phyloP scores from a whole-genome alignment of 352 stramenopile species.

The Thraustochytrium sp. region DNA sequence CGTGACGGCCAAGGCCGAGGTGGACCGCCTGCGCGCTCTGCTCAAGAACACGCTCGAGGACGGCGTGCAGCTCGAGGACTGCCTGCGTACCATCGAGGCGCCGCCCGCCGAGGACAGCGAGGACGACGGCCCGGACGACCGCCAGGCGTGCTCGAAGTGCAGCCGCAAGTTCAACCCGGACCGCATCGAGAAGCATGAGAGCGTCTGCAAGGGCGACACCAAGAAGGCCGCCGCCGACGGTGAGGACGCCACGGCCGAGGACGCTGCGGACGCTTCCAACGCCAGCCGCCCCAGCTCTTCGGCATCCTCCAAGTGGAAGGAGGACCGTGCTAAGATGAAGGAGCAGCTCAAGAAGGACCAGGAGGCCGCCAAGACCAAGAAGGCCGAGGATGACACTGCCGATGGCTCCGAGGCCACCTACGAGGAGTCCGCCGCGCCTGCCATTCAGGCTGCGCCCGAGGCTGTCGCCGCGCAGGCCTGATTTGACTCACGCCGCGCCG shows the following conservation, averaged over 20 bases:
- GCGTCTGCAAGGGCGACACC: slow-evolving; percentile 43
- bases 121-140: slow-evolving; percentile 33
- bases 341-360: slow-evolving; percentile 40
- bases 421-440: not conserved
- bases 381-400: not conserved
- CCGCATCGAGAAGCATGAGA: slow-evolving; percentile 46
- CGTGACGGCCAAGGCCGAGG: slow-evolving; percentile 20
- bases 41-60: slow-evolving; percentile 31
- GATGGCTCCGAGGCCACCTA: not conserved
- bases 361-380: slow-evolving; percentile 5
- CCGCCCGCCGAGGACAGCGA: not conserved
- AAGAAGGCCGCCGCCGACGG: not conserved
- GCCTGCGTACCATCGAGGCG: not conserved
- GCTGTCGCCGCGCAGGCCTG: no score
- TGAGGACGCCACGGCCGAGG: not conserved
- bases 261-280: not conserved
- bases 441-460: not conserved
- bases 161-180: slow-evolving; percentile 47
- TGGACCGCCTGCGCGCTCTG: not conserved
- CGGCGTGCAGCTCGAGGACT: slow-evolving; percentile 5
- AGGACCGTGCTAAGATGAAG: slow-evolving; percentile 37
- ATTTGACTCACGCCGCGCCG: no score
- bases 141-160: slow-evolving; percentile 40
- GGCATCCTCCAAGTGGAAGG: slow-evolving; percentile 29
- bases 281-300: not conserved